Evolutionary conservation across 441 rosid genomes (phyloP), one percentile per base, ranked within the genome.

Genomic region (Brassica hybrid): DNA sequence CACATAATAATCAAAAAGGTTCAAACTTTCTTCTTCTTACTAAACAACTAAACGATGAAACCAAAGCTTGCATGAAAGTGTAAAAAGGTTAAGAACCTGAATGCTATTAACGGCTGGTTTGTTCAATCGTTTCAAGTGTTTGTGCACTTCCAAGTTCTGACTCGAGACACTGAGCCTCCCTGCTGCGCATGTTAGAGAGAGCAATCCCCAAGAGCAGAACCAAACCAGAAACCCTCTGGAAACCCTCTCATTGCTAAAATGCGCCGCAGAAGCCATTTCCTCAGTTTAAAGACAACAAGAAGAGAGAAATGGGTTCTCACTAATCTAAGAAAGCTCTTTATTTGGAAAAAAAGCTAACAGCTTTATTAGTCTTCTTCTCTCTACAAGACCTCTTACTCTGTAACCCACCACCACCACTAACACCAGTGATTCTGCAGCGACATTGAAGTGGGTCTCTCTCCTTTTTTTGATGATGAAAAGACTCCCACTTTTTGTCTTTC

Each of bases 41-140:
- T 65, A 72, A 71, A 12, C 45, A 41, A 16, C 30, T 52, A 52
- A 54, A 34, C 38, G 34, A 30, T 34, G 38, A 0, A 34, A 67
- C 61, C 73, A 68, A 45, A 56, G 38, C 7, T 48, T 48, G 56
- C 57, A 50, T n/a, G 17, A 60, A 45, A 27, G 50, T 25, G 6
- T 0, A 30, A 23, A 48, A 69, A 72, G 14, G 48, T 30, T 9
- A 6, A 7, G 38, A 34, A 94, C 98, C 98, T 91, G 76, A 79
- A 93, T 89, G 90, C 83, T 90, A 70, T 91, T 89, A 71, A 89
- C 79, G 68, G 96, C 83, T 19, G 94, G 86, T 78, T 93, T 94
- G 83, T 94, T 94, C 83, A 94, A 76, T 59, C 97, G 93, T 48
- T 90, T 89, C 91, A 94, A 85, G 86, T 87, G 98, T 70, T 88